phyloP scores from a whole-genome alignment of 2,329 filamentous ascomycete species.

The Pyrenophora seminiperda region DNA sequence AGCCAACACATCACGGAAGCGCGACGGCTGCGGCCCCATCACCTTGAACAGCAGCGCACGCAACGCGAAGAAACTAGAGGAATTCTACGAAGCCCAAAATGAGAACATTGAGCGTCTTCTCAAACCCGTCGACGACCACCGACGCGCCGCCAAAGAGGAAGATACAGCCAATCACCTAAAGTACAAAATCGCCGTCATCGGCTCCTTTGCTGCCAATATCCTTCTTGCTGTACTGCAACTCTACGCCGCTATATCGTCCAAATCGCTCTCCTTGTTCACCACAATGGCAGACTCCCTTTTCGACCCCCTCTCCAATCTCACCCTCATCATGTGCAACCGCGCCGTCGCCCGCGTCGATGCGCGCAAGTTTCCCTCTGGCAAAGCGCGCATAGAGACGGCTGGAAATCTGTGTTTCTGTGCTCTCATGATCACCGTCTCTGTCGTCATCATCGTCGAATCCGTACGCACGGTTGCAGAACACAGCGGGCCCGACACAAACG shows the following conservation, averaged over 20 bases:
- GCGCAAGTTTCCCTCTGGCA: slow-evolving; percentile 85
- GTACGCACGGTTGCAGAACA: slow-evolving; percentile 67
- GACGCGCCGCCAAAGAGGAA: slow-evolving; percentile 78
- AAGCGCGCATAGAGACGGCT: slow-evolving; percentile 90
- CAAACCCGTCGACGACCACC: slow-evolving; percentile 91
- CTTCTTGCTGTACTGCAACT: slow-evolving; percentile 79
- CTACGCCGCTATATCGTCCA: slow-evolving; percentile 84
- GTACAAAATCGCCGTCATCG: slow-evolving; percentile 70
- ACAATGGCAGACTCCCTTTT: slow-evolving; percentile 97
- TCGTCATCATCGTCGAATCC: slow-evolving; percentile 91
- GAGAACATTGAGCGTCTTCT: slow-evolving; percentile 90
- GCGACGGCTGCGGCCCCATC: slow-evolving; percentile 59
- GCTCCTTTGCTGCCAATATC: slow-evolving; percentile 78
- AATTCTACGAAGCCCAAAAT: slow-evolving; percentile 91
- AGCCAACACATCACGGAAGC: slow-evolving; percentile 80
- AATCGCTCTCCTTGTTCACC: slow-evolving; percentile 93
- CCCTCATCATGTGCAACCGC: slow-evolving; percentile 82
- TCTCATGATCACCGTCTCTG: slow-evolving; percentile 89
- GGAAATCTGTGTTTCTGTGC: slow-evolving; percentile 98
- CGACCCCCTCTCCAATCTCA: slow-evolving; percentile 87
- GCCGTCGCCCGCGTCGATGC: slow-evolving; percentile 87
- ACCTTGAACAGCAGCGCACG: slow-evolving; percentile 50
- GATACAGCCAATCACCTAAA: slow-evolving; percentile 80
- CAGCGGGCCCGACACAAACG: slow-evolving; percentile 56
- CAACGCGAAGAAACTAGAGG: slow-evolving; percentile 65